These are phyloP conservation scores for Toxicodendron radicans DNA, from an alignment of 345 rosid genomes.

Conservation along the genomic window DNA sequence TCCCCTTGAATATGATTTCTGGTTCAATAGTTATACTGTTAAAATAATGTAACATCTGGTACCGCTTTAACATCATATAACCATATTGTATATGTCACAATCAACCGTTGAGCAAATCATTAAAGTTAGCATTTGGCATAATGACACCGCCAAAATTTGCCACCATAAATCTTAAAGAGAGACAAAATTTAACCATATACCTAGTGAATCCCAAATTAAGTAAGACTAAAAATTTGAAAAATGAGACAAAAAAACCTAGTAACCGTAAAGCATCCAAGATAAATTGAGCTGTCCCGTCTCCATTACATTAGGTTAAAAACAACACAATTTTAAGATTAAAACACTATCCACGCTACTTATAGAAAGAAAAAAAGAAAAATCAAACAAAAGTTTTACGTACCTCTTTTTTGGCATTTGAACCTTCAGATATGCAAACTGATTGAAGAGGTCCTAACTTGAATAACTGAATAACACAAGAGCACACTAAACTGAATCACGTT, in stretches of 20 bases:
- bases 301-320: background rate
- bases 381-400: slow-evolving; percentile 29
- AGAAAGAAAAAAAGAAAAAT: background rate
- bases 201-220: background rate
- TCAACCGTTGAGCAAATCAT: slow-evolving; percentile 4
- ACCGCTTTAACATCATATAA: slow-evolving; percentile 19
- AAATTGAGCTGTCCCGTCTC: background rate
- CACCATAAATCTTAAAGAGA: background rate
- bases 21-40: slow-evolving; percentile 40
- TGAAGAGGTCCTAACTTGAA: slow-evolving; percentile 72
- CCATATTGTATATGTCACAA: slow-evolving; percentile 1
- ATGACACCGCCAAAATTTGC: background rate
- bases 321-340: background rate
- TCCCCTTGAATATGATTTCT: slow-evolving; percentile 70
- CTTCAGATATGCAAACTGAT: slow-evolving; percentile 65
- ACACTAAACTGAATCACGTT: background rate
- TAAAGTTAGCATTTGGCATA: background rate
- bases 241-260: background rate
- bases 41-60: slow-evolving; percentile 27
- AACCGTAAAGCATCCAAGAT: background rate
- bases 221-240: background rate
- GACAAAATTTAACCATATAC: background rate
- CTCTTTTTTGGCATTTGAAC: slow-evolving; percentile 51
- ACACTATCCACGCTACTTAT: background rate
- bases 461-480: slow-evolving; percentile 47